These are phyloP conservation scores for Umbilicaria muhlenbergii DNA, from an alignment of 495 filamentous ascomycete species.

Conservation along the genomic window DNA sequence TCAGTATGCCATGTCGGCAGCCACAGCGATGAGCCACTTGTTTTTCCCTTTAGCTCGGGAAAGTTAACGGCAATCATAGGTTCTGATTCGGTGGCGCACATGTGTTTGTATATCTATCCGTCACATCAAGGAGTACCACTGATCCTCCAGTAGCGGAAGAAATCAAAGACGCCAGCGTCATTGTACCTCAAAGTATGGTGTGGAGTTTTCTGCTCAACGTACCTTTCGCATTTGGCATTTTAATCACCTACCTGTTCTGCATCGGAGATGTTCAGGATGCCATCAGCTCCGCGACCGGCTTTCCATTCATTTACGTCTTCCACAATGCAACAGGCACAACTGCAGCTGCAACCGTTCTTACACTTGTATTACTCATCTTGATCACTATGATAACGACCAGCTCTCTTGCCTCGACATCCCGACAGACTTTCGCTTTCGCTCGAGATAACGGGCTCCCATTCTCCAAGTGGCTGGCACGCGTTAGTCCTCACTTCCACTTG, in stretches of 20 bases:
- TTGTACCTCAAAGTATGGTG: constrained; percentile 20
- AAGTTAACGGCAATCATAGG: constrained; percentile 26
- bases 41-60: neutral
- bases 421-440: constrained; percentile 25
- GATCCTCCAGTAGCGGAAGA: constrained; percentile 17
- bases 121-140: neutral
- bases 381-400: constrained; percentile 16
- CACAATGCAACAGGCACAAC: too few relatives aligned
- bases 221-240: constrained; percentile 20
- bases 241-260: constrained; percentile 23
- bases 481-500: constrained; percentile 4
- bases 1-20: constrained; percentile 4
- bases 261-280: constrained; percentile 21
- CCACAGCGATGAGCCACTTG: constrained; percentile 12
- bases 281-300: constrained; percentile 13
- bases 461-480: constrained; percentile 16
- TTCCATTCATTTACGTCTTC: constrained; percentile 29
- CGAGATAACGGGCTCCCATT: constrained; percentile 27
- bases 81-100: constrained; percentile 32
- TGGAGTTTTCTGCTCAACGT: constrained; percentile 20
- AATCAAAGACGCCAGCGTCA: constrained; percentile 21
- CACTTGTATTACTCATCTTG: constrained; percentile 5
- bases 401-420: constrained; percentile 19
- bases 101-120: constrained; percentile 9
- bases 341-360: too few relatives aligned